Evolutionary conservation across 2,329 filamentous ascomycete genomes (phyloP).

Genomic region (Penicillium freii): DNA sequence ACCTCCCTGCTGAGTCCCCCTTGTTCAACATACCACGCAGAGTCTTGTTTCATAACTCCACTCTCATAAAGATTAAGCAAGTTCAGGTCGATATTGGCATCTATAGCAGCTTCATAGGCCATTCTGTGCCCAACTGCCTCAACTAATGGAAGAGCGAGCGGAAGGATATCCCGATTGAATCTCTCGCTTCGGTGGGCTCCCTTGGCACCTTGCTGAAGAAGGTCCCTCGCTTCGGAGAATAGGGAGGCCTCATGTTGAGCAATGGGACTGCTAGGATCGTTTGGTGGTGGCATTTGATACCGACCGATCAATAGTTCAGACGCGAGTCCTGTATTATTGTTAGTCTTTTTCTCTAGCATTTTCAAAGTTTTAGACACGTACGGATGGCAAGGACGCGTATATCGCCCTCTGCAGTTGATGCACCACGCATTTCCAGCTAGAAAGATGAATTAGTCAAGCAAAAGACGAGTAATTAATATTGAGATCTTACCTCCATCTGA

Average conservation of each 20-base stretch:
- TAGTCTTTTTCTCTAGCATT: neutral
- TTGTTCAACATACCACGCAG: slow-evolving; percentile 11
- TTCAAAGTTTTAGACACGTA: slow-evolving; percentile 7
- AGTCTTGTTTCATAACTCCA: slow-evolving; percentile 5
- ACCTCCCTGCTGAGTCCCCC: slow-evolving; percentile 3
- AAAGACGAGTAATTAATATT: neutral
- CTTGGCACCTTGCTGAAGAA: neutral
- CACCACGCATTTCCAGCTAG: slow-evolving; percentile 6
- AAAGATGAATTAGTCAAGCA: neutral
- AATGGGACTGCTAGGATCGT: slow-evolving; percentile 11
- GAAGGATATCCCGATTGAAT: neutral
- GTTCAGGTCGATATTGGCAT: slow-evolving; percentile 13
- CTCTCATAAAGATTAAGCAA: slow-evolving; percentile 4
- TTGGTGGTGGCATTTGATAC: slow-evolving; percentile 21
- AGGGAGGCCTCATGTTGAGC: slow-evolving; percentile 7
- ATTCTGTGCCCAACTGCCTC: neutral
- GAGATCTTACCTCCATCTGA: slow-evolving; percentile 8
- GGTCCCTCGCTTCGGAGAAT: neutral
- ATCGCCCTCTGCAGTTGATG: slow-evolving; percentile 21
- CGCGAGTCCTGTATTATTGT: slow-evolving; percentile 22
- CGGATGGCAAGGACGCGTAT: slow-evolving; percentile 18
- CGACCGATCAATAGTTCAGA: slow-evolving; percentile 27
- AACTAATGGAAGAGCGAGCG: neutral
- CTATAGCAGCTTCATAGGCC: neutral
- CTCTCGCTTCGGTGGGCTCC: neutral